A percentile compares a stretch with the other conserved stretches of the same genome.
Evolutionary conservation across 2,329 filamentous ascomycete species (phyloP).

Genomic region (Aspergillus fumigatiaffinis): DNA sequence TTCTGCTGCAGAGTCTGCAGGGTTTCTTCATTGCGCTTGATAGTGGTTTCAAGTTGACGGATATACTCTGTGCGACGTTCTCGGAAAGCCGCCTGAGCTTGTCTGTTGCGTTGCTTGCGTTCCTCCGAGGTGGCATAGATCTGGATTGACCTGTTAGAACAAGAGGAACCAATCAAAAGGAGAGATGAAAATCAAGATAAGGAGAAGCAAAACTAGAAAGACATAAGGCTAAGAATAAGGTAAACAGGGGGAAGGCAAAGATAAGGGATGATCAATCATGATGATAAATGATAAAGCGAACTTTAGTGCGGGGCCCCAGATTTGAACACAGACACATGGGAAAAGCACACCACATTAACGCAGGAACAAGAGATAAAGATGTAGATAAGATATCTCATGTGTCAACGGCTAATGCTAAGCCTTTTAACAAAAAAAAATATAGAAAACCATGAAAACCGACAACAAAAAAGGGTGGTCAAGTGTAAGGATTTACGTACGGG

Average conservation of each 20-base stretch:
- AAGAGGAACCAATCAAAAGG: background rate
- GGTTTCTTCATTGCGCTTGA: constrained; percentile 94
- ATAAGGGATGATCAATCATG: background rate
- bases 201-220: constrained; percentile 7
- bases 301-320: constrained; percentile 30
- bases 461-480: background rate
- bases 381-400: constrained; percentile 5
- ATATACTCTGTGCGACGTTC: constrained; percentile 98
- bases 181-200: background rate
- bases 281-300: constrained; percentile 17
- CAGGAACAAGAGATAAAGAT: constrained; percentile 6
- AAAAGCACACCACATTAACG: constrained; percentile 3
- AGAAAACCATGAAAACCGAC: constrained; percentile 6
- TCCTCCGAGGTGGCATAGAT: constrained; percentile 99
- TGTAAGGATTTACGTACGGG: constrained; percentile 62
- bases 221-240: constrained; percentile 14
- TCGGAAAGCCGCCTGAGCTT: constrained; percentile 94
- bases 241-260: constrained; percentile 5
- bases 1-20: constrained; percentile 89
- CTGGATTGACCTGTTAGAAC: constrained; percentile 43
- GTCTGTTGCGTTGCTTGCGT: constrained; percentile 93
- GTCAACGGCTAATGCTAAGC: background rate
- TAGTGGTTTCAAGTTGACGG: constrained; percentile 96
- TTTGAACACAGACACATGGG: constrained; percentile 8
- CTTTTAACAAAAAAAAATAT: constrained; percentile 1